phyloP scores from a whole-genome alignment of 148 eudicot genomes.

The Camellia granthamiana region DNA sequence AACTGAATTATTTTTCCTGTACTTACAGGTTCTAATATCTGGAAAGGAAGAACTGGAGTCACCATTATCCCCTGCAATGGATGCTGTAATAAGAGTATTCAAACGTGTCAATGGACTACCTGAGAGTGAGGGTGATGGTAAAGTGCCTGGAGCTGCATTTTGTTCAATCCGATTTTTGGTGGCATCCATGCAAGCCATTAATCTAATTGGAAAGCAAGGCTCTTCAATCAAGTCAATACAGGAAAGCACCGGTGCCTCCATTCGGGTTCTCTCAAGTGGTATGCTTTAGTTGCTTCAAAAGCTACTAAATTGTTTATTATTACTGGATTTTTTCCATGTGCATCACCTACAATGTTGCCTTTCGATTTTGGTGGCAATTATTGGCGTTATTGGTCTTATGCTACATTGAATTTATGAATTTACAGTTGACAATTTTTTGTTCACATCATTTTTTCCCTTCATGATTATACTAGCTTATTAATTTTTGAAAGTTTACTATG shows the following conservation, averaged over 20 bases:
- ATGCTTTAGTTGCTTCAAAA: slow-evolving; percentile 16
- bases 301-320: neutral
- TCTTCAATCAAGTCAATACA: slow-evolving; percentile 57
- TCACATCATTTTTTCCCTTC: neutral
- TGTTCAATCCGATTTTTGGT: slow-evolving; percentile 49
- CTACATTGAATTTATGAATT: too few relatives aligned
- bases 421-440: neutral
- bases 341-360: neutral
- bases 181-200: slow-evolving; percentile 46
- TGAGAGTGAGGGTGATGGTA: slow-evolving; percentile 32
- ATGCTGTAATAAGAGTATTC: slow-evolving; percentile 49
- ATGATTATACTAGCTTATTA: neutral
- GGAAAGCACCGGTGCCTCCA: slow-evolving; percentile 69
- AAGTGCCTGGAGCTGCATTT: slow-evolving; percentile 25
- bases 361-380: neutral
- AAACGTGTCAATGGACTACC: slow-evolving; percentile 51
- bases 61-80: slow-evolving; percentile 52
- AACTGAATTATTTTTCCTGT: neutral
- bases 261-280: slow-evolving; percentile 75
- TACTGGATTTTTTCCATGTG: neutral
- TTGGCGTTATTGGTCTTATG: neutral
- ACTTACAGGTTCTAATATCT: slow-evolving; percentile 42
- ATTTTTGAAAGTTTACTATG: neutral
- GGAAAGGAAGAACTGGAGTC: slow-evolving; percentile 55
- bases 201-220: slow-evolving; percentile 56